Evolutionary conservation across 2,329 filamentous ascomycete genomes (phyloP).

Genomic region (Colletotrichum eremochloae): DNA sequence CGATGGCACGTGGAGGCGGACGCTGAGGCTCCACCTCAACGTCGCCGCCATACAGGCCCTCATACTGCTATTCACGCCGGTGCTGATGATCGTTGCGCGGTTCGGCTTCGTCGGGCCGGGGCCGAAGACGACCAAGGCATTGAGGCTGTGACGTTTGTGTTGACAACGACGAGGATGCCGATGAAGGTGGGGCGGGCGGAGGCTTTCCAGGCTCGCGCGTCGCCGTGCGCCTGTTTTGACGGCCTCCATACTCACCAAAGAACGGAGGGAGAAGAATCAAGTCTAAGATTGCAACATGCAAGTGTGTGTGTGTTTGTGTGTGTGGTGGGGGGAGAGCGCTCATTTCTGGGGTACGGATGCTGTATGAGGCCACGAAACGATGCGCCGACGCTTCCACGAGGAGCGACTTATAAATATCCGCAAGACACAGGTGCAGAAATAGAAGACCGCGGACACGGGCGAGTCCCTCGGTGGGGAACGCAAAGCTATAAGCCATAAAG

Average conservation of each 20-base stretch:
- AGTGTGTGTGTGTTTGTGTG: too few species aligned
- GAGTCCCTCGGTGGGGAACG: neutral
- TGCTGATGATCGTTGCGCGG: conserved; percentile 33
- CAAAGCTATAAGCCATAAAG: neutral
- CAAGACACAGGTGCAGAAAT: neutral
- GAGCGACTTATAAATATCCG: neutral
- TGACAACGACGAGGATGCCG: neutral
- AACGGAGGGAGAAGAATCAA: neutral
- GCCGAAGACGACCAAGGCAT: conserved; percentile 24
- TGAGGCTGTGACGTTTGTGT: conserved; percentile 24
- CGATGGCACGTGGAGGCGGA: conserved; percentile 15
- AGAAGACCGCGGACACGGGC: neutral
- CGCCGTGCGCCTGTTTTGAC: too few species aligned
- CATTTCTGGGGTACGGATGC: neutral
- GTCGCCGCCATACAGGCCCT: conserved; percentile 29
- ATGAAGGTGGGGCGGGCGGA: neutral
- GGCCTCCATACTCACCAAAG: neutral
- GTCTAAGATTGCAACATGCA: neutral
- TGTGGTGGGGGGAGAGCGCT: neutral
- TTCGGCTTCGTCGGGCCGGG: conserved; percentile 35
- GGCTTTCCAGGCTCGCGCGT: too few species aligned
- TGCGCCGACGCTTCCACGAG: neutral
- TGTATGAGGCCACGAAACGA: neutral
- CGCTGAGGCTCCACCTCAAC: conserved; percentile 26
- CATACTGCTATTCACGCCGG: conserved; percentile 29